These are phyloP conservation scores for Saccharum officinarum DNA, from an alignment of 176 grass and related monocot species.

Conservation along the genomic window DNA sequence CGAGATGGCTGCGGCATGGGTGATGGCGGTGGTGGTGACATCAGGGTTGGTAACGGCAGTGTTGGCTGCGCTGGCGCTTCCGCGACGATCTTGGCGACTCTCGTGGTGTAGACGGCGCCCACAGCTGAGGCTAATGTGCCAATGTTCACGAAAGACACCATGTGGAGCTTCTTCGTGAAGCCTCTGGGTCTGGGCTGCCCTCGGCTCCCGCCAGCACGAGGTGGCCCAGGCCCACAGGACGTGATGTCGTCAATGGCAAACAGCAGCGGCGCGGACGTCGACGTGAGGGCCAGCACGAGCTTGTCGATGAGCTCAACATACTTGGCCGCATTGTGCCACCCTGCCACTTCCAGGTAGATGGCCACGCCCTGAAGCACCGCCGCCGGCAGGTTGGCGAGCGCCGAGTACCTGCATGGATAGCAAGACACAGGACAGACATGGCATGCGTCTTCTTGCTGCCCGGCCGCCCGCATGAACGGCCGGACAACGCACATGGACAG, in stretches of 20 bases:
- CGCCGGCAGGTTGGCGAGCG: background rate
- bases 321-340: background rate
- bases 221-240: constrained; percentile 18
- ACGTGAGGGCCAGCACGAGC: constrained; percentile 15
- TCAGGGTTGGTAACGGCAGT: too few species aligned
- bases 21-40: too few species aligned
- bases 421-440: background rate
- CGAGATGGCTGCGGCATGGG: too few species aligned
- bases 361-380: constrained; percentile 36
- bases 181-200: too few species aligned
- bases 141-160: too few species aligned
- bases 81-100: too few species aligned
- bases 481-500: too few species aligned
- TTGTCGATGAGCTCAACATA: constrained; percentile 29
- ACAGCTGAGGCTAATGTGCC: too few species aligned
- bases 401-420: background rate
- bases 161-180: too few species aligned
- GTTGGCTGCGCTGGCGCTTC: too few species aligned
- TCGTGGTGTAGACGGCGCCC: too few species aligned
- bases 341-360: constrained; percentile 19
- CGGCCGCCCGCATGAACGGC: too few species aligned
- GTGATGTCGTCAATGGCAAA: constrained; percentile 36
- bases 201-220: background rate
- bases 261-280: constrained; percentile 14
- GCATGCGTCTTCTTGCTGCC: background rate